Percentiles rank a stretch among this genome's conserved stretches.
These are phyloP conservation scores for Gaertneriomyces sp. DNA, from an alignment of 192 early-diverging fungal species.

Conservation along the genomic window DNA sequence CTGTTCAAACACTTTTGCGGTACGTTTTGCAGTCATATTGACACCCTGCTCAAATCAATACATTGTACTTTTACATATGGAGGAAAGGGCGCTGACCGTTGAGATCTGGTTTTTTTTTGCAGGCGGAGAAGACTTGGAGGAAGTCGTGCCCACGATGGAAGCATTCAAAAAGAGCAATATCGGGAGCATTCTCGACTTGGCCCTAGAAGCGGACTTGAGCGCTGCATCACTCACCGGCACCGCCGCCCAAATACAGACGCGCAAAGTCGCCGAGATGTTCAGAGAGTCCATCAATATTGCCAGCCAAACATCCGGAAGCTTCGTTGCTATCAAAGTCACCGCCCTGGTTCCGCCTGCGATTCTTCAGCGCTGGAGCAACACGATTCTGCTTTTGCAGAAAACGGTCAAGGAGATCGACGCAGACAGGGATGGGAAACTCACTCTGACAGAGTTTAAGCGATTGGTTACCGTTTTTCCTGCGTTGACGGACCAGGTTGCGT, in stretches of 20 bases:
- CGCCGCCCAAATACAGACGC: constrained; percentile 42
- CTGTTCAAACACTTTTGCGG: constrained; percentile 91
- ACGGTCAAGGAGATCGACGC: constrained; percentile 42
- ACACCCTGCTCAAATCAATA: neutral
- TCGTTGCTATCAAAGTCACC: constrained; percentile 87
- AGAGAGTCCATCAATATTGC: constrained; percentile 73
- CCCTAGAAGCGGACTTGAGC: constrained; percentile 63
- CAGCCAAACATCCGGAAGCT: constrained; percentile 58
- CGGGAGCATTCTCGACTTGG: constrained; percentile 81
- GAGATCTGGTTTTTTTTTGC: constrained; percentile 13
- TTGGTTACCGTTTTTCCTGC: constrained; percentile 27
- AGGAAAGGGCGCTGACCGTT: too few species aligned
- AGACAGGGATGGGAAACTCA: constrained; percentile 25
- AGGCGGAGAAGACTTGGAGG: constrained; percentile 81
- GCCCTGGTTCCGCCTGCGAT: constrained; percentile 73
- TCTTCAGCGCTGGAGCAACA: constrained; percentile 67
- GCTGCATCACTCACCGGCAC: constrained; percentile 28
- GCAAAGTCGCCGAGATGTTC: constrained; percentile 63
- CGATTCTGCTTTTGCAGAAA: constrained; percentile 43
- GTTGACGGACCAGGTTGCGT: constrained; percentile 14
- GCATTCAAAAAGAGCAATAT: constrained; percentile 57
- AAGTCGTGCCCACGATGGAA: constrained; percentile 81
- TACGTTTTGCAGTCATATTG: constrained; percentile 29
- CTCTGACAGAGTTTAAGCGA: constrained; percentile 15
- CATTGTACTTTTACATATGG: too few species aligned